A percentile compares a stretch with the other conserved stretches of the same genome.
Conservation (phyloP, 441 rosid genomes). For the Croton setiger region DNA sequence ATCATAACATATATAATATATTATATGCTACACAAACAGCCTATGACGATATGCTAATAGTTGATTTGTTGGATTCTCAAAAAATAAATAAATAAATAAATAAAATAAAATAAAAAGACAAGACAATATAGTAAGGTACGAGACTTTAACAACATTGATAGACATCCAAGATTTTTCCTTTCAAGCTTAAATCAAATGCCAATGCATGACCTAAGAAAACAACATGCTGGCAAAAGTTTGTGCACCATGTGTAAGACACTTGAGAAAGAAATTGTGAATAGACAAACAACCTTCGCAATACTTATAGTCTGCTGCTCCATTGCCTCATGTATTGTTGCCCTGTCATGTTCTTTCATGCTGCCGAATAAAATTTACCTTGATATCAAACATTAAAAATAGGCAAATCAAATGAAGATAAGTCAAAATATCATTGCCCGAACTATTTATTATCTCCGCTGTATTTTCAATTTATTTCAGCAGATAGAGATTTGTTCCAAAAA, state of each 20-base stretch:
- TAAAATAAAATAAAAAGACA: no score
- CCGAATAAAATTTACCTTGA: slow-evolving; percentile 19
- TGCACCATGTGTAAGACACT: neutral
- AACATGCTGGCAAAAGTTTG: neutral
- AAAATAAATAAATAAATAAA: no score
- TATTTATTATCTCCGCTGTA: no score
- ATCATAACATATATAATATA: neutral
- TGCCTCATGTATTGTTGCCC: slow-evolving; percentile 98
- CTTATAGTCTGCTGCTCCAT: slow-evolving; percentile 99
- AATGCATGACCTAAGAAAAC: neutral
- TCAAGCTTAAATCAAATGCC: slow-evolving; percentile 8
- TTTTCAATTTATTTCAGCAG: no score
- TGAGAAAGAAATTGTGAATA: slow-evolving; percentile 1
- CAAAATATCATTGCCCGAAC: neutral
- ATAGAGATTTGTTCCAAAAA: neutral
- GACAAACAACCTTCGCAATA: slow-evolving; percentile 66
- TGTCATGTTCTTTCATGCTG: slow-evolving; percentile 98
- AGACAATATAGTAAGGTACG: neutral
- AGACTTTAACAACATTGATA: neutral
- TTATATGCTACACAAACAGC: neutral
- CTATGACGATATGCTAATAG: neutral
- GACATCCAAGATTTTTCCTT: neutral
- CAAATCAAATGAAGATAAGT: neutral
- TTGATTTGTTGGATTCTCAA: neutral
- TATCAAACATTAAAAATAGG: neutral